Evolutionary conservation across 345 rosid genomes (phyloP), one percentile per base, ranked within the genome.

Genomic region (Sonneratia caseolaris): DNA sequence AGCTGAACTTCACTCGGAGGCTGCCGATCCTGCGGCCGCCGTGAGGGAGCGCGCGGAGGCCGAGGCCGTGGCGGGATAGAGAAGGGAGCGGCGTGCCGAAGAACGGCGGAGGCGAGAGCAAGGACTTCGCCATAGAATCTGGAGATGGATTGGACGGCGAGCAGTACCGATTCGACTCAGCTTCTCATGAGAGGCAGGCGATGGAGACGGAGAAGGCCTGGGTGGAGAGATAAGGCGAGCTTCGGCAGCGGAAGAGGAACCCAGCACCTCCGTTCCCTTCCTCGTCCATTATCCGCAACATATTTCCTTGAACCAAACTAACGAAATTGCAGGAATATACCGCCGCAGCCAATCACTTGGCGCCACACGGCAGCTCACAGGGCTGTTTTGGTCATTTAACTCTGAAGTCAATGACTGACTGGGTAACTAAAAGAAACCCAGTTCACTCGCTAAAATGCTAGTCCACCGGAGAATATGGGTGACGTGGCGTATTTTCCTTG

Each of bases 91-190:
- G 81, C 3, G 85, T 69, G 48, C 91, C 91, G 75, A 87, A 65
- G 89, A 95, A 89, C 37, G 90, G 76, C 10, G 96, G 87, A 16
- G 92, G 89, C 70, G 96, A 92, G 80, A 95, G 86, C 43, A 92
- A 82, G 69, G 86, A 79, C 78, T 86, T 89, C 85, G 97, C 96
- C 99, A 92, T 94, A 15, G 70, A 48, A 64, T 62, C 42, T 13
- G n/a, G 42, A 19, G 48, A 11, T 1, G 5, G 69, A 37, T 18
- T 3, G 48, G 22, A 37, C 7, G 69, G 42, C 70, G 16, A 48
- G 70, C 19, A 11, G 35, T 24, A 9, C 27, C 55, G 70, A 42
- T 68, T 27, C 15, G 70, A n/a, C 37, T 67, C 70, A 42, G 51
- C 51, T 67, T 42, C 68, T 40, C 38, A 35, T 37, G 13, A 7